Evolutionary conservation across 441 rosid genomes (phyloP), one percentile per base, ranked within the genome.

Genomic region (Mallotus repandus): DNA sequence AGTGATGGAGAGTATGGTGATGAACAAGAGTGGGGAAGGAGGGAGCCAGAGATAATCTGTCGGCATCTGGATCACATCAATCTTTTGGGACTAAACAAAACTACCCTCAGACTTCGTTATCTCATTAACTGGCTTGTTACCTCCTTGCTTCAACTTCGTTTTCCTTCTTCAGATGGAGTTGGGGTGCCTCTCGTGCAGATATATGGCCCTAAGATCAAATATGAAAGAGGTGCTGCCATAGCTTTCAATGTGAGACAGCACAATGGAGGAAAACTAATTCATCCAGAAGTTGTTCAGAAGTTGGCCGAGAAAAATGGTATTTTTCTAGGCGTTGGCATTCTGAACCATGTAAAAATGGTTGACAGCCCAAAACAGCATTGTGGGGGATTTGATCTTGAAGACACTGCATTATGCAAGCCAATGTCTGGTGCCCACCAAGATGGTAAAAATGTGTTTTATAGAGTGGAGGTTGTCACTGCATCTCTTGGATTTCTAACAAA

Each of bases 171-270:
- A 71, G 91, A 87, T 13, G 82, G 88, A 59, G 87, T 70, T 59
- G 81, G 83, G 68, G 80, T 74, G 78, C 82, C 79, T 72, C 98
- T 94, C 59, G 96, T 94, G 69, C 91, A 89, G 76, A 91, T 94
- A 16, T 91, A 90, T 81, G 98, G 98, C 68, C 97, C 98, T 0
- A 92, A 94, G 78, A 89, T 94, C 64, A 94, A 92, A 78, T 94
- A 94, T 19, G 98, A 92, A 81, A 88, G 98, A 78, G 98, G 97
- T 73, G 97, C 93, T n/a, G 89, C 97, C 0, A 93, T 94, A 63
- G 97, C 98, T 57, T 94, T 94, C 80, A 92, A 92, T 61, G 79
- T 94, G 69, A 84, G 95, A 83, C 88, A 86, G 70, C 72, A 76
- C 61, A 84, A 73, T 77, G 78, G 74, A 74, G 90, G 88, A 46